These are phyloP conservation scores for Fragaria vesca DNA, from an alignment of 306 rosid genomes.

Conservation along the genomic window DNA sequence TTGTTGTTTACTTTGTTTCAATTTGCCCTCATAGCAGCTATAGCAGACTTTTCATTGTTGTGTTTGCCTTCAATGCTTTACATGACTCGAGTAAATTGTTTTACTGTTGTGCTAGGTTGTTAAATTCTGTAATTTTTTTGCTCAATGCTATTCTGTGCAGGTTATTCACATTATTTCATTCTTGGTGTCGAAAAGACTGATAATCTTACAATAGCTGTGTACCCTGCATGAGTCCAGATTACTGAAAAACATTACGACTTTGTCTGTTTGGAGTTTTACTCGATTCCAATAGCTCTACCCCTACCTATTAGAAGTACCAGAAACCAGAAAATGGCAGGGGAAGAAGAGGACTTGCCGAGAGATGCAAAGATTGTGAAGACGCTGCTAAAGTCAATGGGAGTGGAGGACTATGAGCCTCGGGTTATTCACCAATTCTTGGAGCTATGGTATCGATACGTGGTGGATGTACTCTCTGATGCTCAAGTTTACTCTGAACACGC, in stretches of 20 bases:
- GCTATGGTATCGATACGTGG: slow-evolving; percentile 91
- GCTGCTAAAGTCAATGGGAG: slow-evolving; percentile 82
- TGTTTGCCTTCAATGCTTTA: too few species aligned
- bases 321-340: slow-evolving; percentile 53
- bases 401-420: slow-evolving; percentile 82
- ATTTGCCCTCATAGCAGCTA: neutral
- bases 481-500: slow-evolving; percentile 96
- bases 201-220: neutral
- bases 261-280: neutral
- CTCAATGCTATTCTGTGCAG: neutral
- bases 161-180: neutral
- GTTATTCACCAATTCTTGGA: slow-evolving; percentile 84
- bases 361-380: slow-evolving; percentile 81
- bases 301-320: neutral
- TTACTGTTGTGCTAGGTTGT: neutral
- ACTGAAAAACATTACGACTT: neutral
- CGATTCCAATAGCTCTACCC: neutral
- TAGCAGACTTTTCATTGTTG: neutral
- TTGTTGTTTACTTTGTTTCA: neutral
- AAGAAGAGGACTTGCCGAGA: slow-evolving; percentile 84
- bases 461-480: slow-evolving; percentile 79
- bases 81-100: too few species aligned
- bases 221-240: neutral
- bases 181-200: neutral
- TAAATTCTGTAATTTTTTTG: neutral